Percentiles rank a stretch among this genome's conserved stretches.
Evolutionary conservation across 2,329 filamentous ascomycete genomes (phyloP).

Genomic region (Colletotrichum chrysophilum): DNA sequence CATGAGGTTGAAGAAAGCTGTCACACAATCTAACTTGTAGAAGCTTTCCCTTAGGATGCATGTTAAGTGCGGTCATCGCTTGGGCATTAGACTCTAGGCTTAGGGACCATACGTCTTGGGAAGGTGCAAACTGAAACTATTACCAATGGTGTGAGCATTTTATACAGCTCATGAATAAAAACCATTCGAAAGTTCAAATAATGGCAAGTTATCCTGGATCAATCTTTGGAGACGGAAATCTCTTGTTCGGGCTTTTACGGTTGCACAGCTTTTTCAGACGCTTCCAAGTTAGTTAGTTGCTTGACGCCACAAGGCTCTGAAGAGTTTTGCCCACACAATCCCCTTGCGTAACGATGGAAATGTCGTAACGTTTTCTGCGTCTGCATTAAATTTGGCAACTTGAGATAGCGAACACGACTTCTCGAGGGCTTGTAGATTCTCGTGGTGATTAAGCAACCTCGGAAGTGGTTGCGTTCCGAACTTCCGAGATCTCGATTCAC

Average conservation of each 20-base stretch:
- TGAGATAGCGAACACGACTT: background rate
- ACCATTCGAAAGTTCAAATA: background rate
- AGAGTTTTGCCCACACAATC: fast-evolving
- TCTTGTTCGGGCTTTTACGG: background rate
- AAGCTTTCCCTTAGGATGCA: fast-evolving
- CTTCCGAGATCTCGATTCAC: background rate
- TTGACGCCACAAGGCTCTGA: background rate
- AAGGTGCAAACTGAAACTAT: background rate
- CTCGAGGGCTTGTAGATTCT: background rate
- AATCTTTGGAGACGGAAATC: background rate
- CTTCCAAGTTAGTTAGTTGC: background rate
- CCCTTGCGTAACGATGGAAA: background rate
- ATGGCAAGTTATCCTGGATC: background rate
- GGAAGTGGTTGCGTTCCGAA: background rate
- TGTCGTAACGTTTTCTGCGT: background rate
- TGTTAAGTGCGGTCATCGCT: background rate
- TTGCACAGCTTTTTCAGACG: background rate
- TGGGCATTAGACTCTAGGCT: background rate
- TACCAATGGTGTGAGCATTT: background rate
- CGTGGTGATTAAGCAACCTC: background rate
- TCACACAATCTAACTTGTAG: background rate
- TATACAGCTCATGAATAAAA: fast-evolving
- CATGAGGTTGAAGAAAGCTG: background rate
- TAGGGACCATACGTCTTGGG: background rate
- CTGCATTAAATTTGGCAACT: background rate